Percentiles rank a stretch among this genome's conserved stretches.
phyloP scores from a whole-genome alignment of 2,329 filamentous ascomycete species.

The Erysiphe pulchra region DNA sequence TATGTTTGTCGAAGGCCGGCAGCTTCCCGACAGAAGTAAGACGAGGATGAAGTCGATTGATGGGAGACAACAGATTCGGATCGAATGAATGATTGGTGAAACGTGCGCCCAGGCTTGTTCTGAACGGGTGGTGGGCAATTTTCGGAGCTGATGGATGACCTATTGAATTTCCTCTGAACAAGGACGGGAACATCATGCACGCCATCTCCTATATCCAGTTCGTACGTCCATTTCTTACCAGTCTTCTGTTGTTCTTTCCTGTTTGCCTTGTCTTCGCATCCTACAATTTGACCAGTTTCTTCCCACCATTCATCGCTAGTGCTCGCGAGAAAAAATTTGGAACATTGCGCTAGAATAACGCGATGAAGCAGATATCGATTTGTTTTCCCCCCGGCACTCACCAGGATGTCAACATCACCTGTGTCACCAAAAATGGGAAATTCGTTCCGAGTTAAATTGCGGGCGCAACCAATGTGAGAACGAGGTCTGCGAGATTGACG shows the following conservation, averaged over 20 bases:
- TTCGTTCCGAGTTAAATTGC: slow-evolving; percentile 56
- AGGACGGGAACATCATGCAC: slow-evolving; percentile 67
- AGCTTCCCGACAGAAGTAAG: slow-evolving; percentile 29
- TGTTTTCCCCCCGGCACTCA: slow-evolving; percentile 44
- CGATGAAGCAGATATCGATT: slow-evolving; percentile 71
- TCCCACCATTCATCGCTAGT: slow-evolving; percentile 55
- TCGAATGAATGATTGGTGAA: slow-evolving; percentile 50
- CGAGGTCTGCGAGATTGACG: slow-evolving; percentile 51
- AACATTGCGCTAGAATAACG: slow-evolving; percentile 69
- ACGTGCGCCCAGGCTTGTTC: slow-evolving; percentile 34
- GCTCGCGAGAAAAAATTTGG: slow-evolving; percentile 77
- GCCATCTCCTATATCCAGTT: slow-evolving; percentile 51
- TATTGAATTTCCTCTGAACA: slow-evolving; percentile 42
- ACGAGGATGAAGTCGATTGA: slow-evolving; percentile 21
- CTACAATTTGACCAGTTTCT: slow-evolving; percentile 1
- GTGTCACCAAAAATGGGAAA: slow-evolving; percentile 78
- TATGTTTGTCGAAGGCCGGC: slow-evolving; percentile 72
- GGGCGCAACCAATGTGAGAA: slow-evolving; percentile 49
- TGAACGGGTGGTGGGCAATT: slow-evolving; percentile 23
- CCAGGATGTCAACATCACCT: slow-evolving; percentile 76
- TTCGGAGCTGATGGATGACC: not conserved
- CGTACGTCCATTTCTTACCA: slow-evolving; percentile 55
- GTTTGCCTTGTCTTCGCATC: slow-evolving; percentile 2
- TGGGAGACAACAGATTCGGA: slow-evolving; percentile 56
- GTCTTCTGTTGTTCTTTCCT: slow-evolving; percentile 27